Base-by-base conservation (phyloP, 306 rosid species). In the Abrus precatorius region DNA sequence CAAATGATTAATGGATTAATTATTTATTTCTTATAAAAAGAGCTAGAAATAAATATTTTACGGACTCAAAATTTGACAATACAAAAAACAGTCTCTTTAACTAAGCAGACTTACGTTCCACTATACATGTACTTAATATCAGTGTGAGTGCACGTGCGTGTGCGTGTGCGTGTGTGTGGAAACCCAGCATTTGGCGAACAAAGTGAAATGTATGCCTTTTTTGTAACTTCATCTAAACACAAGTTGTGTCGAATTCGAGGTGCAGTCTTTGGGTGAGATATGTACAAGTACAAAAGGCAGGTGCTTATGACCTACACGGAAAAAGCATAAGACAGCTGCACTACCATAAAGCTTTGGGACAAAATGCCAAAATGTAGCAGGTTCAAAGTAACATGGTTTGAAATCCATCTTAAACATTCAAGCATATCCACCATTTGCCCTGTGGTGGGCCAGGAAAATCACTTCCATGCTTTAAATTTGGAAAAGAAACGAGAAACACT, bases 341-440 rank as follows among this genome's bases (percentile, higher is more conserved):
- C 44, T 28, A 59, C 38, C 41, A 48, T 14, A 60, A 61, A 70
- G 78, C 54, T 70, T 70, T 14, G 61, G 61, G 66, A 52, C 69
- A 61, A 82, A 78, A 74, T 53, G 64, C 77, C 77, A 60, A 79
- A 84, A 74, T 43, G 54, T 20, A 14, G 50, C 64, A 64, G 44
- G 45, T 49, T 32, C 34, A 66, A 59, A 27, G 57, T 43, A 7
- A 50, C 77, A 70, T 12, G 9, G 29, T 41, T 60, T 48, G 47
- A 84, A 30, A 53, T 11, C 12, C 64, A 55, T 41, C 48, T 33
- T 43, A 50, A 82, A 34, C 47, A 74, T 20, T 71, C 53, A 45
- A 75, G 69, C 61, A 81, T 29, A 29, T 5, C 14, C 4, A 13
- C 57, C 8, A 56, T 36, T 44, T 78, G n/a, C 50, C 40, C 55